Percentiles rank a stretch among this genome's conserved stretches.
These are phyloP conservation scores for Venturia asperata DNA, from an alignment of 2,329 filamentous ascomycete genomes.

Conservation along the genomic window DNA sequence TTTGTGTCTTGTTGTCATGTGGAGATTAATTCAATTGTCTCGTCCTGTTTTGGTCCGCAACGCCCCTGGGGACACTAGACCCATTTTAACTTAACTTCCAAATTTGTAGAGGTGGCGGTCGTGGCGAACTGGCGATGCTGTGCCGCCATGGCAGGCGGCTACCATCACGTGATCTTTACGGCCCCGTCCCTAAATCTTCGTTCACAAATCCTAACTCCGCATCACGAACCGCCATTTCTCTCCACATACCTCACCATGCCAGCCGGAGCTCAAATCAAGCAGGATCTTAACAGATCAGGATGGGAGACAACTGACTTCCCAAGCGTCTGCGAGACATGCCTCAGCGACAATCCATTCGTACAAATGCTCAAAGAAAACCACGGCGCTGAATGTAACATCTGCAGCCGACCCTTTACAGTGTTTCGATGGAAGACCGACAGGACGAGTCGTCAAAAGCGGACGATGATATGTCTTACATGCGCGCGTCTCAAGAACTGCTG, in stretches of 20 bases:
- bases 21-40: not conserved
- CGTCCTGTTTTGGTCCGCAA: conserved; percentile 1
- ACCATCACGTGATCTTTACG: not conserved
- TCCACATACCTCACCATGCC: conserved; percentile 45
- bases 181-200: not conserved
- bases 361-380: conserved; percentile 99
- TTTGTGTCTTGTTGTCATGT: not conserved
- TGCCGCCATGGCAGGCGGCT: too few relatives aligned
- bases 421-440: conserved; percentile 94
- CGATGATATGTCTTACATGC: conserved; percentile 93
- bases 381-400: conserved; percentile 65
- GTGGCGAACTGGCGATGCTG: too few relatives aligned
- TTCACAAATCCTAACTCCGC: not conserved
- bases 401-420: conserved; percentile 90
- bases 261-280: conserved; percentile 71
- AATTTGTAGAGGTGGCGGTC: too few relatives aligned
- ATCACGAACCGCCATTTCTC: not conserved
- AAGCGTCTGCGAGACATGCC: conserved; percentile 82
- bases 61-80: too few relatives aligned
- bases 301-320: conserved; percentile 94
- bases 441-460: conserved; percentile 83
- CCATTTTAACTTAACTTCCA: too few relatives aligned
- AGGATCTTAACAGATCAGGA: conserved; percentile 88
- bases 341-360: conserved; percentile 94
- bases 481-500: conserved; percentile 98